A percentile compares a stretch with the other conserved stretches of the same genome.
These are phyloP conservation scores for Aureobasidium leucospermi DNA, from an alignment of 2,329 filamentous ascomycete species.

Conservation along the genomic window DNA sequence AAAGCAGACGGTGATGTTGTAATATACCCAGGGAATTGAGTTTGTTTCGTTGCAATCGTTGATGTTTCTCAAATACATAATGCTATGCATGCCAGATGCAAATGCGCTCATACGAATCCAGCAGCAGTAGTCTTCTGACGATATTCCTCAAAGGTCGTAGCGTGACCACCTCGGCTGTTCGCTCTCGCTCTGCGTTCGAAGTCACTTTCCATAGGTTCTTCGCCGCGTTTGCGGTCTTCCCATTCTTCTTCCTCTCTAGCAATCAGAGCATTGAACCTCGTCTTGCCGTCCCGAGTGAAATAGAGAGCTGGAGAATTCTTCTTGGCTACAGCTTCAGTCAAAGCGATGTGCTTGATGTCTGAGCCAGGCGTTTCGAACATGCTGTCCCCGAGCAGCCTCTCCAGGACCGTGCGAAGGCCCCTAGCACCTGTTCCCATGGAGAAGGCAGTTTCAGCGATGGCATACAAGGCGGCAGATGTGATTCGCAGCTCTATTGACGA, in stretches of 20 bases:
- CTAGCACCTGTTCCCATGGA: conserved; percentile 64
- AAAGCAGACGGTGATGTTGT: too few relatives aligned
- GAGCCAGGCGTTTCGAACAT: conserved; percentile 44
- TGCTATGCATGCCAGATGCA: too few relatives aligned
- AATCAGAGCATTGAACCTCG: conserved; percentile 32
- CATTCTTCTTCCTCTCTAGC: conserved; percentile 40
- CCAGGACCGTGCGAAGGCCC: conserved; percentile 41
- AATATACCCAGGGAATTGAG: too few relatives aligned
- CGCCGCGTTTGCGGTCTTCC: conserved; percentile 31
- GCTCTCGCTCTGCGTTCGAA: conserved; percentile 22
- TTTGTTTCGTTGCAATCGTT: too few relatives aligned
- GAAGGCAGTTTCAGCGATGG: conserved; percentile 65
- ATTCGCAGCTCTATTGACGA: conserved; percentile 72
- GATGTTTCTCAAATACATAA: too few relatives aligned
- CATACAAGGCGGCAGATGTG: conserved; percentile 71
- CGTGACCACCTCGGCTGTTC: conserved; percentile 23
- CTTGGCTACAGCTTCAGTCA: conserved; percentile 39
- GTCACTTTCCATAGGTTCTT: conserved; percentile 22
- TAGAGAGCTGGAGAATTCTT: conserved; percentile 35
- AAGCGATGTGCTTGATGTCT: conserved; percentile 38
- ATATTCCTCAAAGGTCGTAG: conserved; percentile 41
- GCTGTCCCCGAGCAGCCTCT: conserved; percentile 37
- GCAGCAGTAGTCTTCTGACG: conserved; percentile 33
- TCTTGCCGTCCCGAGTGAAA: conserved; percentile 34
- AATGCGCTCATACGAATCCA: conserved; percentile 21